These are phyloP conservation scores for Venturiaceae sp. DNA, from an alignment of 2,329 filamentous ascomycete species.

Conservation along the genomic window DNA sequence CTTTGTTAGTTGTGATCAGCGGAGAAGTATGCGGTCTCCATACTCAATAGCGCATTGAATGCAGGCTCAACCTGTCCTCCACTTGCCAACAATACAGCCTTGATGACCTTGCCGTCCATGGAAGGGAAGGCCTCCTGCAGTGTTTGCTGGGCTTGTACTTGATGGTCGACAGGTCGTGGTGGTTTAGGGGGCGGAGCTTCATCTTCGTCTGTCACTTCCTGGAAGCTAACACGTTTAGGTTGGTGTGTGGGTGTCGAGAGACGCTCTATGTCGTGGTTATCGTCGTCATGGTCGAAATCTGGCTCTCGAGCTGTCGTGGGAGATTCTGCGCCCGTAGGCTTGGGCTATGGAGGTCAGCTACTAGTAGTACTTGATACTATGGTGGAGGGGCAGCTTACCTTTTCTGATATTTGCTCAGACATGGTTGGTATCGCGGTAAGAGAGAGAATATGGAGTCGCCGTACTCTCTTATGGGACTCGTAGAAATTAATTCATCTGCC, in stretches of 20 bases:
- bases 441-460: neutral
- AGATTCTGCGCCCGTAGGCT: slow-evolving; percentile 17
- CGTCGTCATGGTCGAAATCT: slow-evolving; percentile 53
- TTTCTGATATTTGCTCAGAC: slow-evolving; percentile 5
- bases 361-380: neutral
- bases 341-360: neutral
- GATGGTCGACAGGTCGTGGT: slow-evolving; percentile 69
- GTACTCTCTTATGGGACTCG: no score
- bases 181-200: slow-evolving; percentile 63
- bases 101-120: slow-evolving; percentile 72
- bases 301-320: slow-evolving; percentile 27
- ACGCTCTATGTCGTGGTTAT: slow-evolving; percentile 38
- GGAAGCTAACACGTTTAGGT: slow-evolving; percentile 36
- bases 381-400: neutral
- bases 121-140: slow-evolving; percentile 88
- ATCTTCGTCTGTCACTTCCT: slow-evolving; percentile 40
- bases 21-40: slow-evolving; percentile 17
- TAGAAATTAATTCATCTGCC: neutral
- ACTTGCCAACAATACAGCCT: slow-evolving; percentile 79
- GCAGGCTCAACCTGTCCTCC: slow-evolving; percentile 81
- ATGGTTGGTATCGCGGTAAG: neutral
- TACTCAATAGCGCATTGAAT: slow-evolving; percentile 88
- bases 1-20: slow-evolving; percentile 11
- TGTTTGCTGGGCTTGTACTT: slow-evolving; percentile 77
- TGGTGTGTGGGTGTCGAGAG: slow-evolving; percentile 28